phyloP scores from a whole-genome alignment of 495 filamentous ascomycete genomes.

The Talaromyces adpressus region DNA sequence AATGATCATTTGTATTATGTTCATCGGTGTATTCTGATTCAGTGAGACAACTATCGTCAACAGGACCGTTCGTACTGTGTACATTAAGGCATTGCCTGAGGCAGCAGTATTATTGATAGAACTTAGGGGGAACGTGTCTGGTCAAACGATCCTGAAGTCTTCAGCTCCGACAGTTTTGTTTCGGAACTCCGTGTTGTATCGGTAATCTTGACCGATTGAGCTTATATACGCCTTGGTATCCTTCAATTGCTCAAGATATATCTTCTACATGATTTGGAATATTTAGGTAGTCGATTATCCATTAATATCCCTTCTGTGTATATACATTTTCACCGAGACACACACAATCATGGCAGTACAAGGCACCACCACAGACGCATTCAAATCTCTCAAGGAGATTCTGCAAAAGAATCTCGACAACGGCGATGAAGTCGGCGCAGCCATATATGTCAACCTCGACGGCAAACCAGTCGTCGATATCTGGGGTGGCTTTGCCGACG shows the following conservation, averaged over 20 bases:
- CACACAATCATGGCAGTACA: slow-evolving; percentile 4
- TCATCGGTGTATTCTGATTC: background rate
- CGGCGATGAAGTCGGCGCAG: slow-evolving; percentile 20
- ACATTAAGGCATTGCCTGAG: background rate
- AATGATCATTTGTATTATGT: background rate
- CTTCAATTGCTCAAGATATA: background rate
- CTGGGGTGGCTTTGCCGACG: slow-evolving; percentile 20
- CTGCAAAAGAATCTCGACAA: slow-evolving; percentile 13
- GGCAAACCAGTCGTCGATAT: slow-evolving; percentile 22
- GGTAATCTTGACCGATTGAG: background rate
- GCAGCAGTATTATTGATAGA: background rate
- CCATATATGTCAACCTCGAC: slow-evolving; percentile 18
- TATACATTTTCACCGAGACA: background rate
- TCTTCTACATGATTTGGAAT: too few species aligned
- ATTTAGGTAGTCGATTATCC: too few species aligned
- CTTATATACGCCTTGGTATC: background rate
- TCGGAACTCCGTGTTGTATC: background rate
- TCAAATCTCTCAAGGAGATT: slow-evolving; percentile 14
- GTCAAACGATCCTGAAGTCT: background rate
- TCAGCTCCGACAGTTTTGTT: background rate
- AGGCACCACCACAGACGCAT: slow-evolving; percentile 11
- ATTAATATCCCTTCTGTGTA: too few species aligned
- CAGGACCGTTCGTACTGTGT: background rate
- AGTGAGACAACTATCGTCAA: background rate
- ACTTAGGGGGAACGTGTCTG: background rate